Percentiles rank a stretch among this genome's conserved stretches.
These are phyloP conservation scores for Daldinia sp. DNA, from an alignment of 2,329 filamentous ascomycete genomes.

Conservation along the genomic window DNA sequence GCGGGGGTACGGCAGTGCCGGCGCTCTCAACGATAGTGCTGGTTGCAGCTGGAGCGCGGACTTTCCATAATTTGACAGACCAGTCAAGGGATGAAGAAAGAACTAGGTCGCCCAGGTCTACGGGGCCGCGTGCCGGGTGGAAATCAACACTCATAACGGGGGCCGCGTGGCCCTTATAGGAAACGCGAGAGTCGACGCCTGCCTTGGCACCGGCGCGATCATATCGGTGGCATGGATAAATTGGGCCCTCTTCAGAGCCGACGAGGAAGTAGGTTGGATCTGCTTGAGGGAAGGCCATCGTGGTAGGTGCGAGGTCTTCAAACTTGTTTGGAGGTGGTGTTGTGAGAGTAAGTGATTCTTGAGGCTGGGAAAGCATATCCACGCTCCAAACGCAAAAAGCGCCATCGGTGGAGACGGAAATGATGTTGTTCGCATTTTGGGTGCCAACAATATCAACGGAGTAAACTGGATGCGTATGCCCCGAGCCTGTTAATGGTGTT, in stretches of 20 bases:
- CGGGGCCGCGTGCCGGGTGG: conserved; percentile 89
- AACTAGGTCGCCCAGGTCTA: conserved; percentile 94
- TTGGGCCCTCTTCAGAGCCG: conserved; percentile 94
- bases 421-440: conserved; percentile 98
- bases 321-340: conserved; percentile 89
- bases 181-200: conserved; percentile 88
- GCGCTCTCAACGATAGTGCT: conserved; percentile 66
- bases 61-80: conserved; percentile 97
- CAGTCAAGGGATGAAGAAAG: conserved; percentile 94
- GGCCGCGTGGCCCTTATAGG: conserved; percentile 89
- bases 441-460: conserved; percentile 95
- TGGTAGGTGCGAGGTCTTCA: conserved; percentile 94
- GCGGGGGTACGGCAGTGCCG: conserved; percentile 72
- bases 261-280: conserved; percentile 98
- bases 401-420: conserved; percentile 95
- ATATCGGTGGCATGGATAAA: conserved; percentile 96
- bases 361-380: conserved; percentile 96
- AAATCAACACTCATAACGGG: conserved; percentile 97
- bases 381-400: conserved; percentile 98
- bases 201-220: conserved; percentile 97
- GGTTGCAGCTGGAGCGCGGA: conserved; percentile 81
- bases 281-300: conserved; percentile 92
- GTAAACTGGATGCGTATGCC: conserved; percentile 97
- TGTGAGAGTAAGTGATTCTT: conserved; percentile 90
- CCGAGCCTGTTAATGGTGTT: conserved; percentile 92